Evolutionary conservation across 805 yeast genomes (phyloP), one percentile per base, ranked within the genome.

Genomic region (Priceomyces castillae): DNA sequence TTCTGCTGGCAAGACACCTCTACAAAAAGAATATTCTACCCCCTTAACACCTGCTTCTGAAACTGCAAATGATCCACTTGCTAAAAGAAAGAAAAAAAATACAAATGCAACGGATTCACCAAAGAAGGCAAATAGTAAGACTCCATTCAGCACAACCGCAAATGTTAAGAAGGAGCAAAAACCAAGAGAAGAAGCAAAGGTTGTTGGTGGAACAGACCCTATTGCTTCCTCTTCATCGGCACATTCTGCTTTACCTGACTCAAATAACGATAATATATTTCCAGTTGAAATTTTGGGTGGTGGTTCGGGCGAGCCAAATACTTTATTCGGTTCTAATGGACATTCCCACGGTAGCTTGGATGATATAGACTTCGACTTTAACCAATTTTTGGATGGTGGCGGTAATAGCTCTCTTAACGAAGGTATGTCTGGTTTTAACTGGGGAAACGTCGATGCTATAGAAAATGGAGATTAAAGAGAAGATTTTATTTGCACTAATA

Each of bases 1-100:
- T 5, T 48, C 49, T 22, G 37, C 46, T 12, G 42, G 47, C 30
- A 40, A 49, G 11, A 52, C 57, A 6, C 42, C 61, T 17, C 50
- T 50, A 47, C 50, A 68, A 46, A 66, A 67, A 48, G 74, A 69
- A 34, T 61, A 63, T 45, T 53, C 64, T 9, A 58, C 68, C 2
- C 74, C 75, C 2, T 58, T 68, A 18, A 70, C 75, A 0, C 74
- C 74, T 9, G 64, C 70, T 1, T 66, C 73, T 7, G 75, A 71
- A 37, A 53, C 63, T 3, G 64, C 61, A 14, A 47, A 43, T 39
- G 61, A 54, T 17, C 37, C 50, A 23, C 40, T 39, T 16, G 43
- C 51, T 22, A 59, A 58, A 47, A 56, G 65, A 37, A 67, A 64
- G 49, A 54, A 65, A n/a, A 64, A 61, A 47, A 58, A 50, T 46